These are phyloP conservation scores for Osmanthus fragrans DNA, from an alignment of 257 asterid genomes.

Conservation along the genomic window DNA sequence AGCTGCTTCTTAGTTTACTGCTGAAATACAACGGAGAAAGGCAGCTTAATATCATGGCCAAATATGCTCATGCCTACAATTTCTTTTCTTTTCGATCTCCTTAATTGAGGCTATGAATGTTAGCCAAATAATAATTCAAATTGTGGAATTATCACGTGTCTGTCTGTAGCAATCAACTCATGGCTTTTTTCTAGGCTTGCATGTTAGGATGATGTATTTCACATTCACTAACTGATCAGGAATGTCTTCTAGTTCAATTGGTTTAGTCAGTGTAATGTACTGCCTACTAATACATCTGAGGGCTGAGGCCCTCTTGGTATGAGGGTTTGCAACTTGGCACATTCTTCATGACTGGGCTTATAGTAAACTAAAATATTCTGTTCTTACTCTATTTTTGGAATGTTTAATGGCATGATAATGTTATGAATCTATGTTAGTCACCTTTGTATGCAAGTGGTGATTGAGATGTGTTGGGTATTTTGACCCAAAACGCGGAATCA, in stretches of 20 bases:
- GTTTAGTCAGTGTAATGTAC: not conserved
- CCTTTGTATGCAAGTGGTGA: not conserved
- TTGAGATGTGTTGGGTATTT: not conserved
- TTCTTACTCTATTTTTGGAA: not conserved
- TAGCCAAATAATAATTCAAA: not conserved
- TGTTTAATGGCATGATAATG: not conserved
- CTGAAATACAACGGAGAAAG: not conserved
- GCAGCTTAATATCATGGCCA: not conserved
- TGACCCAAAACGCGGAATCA: too few species aligned
- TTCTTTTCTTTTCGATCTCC: constrained; percentile 9
- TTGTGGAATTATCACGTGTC: not conserved
- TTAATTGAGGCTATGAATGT: constrained; percentile 17
- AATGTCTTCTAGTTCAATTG: not conserved
- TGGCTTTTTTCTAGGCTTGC: not conserved
- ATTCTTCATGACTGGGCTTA: constrained; percentile 3
- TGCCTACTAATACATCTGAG: not conserved
- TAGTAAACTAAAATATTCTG: not conserved
- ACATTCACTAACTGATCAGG: not conserved
- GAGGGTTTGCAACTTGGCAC: not conserved
- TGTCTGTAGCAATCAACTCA: not conserved
- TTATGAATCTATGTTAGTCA: not conserved
- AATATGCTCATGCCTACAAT: not conserved
- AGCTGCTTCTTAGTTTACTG: not conserved
- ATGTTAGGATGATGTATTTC: not conserved
- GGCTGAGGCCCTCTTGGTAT: not conserved